Base-by-base conservation (phyloP, 2,329 filamentous ascomycete species). In the Lecanicillium sp. region DNA sequence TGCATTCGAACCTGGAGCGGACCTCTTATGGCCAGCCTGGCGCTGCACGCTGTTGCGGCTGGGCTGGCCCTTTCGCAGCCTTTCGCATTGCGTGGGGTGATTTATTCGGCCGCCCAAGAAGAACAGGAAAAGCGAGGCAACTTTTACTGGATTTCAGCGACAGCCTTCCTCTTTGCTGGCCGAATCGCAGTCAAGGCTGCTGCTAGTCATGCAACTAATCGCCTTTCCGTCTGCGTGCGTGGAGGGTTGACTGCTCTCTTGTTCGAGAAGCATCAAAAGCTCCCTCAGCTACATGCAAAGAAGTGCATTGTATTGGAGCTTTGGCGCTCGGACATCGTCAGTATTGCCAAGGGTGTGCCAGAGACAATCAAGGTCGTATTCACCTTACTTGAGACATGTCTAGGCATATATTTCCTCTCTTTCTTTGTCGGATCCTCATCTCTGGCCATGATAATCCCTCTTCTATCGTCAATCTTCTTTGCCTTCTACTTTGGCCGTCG, bases 261-360 rank as follows among this genome's bases (percentile, higher is more conserved):
- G n/a, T 78, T 74, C 53, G 64, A 67, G n/a, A 71, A 72, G 51
- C 70, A 68, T 0, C 51, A 70, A 4, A 50, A 54, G 2, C 51
- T 69, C 11, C 57, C 59, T n/a, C 53, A 55, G 2, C 54, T 54
- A 3, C 48, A 54, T 2, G 57, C 58, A 5, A 61, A 65, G n/a
- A 63, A 67, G 4, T 20, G 19, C 9, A 6, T 19, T 4, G 29
- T 29, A 11, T 8, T 32, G 11, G 17, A 15, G 4, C 21, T 44
- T 5, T 6, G 33, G 29, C 26, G 29, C 15, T 30, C 29, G 4
- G 41, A 44, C 15, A 17, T 44, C 5, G 12, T 35, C 4, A n/a
- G 14, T 11, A 44, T 44, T 9, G 8, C 29, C 12, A 9, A 8
- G 3, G 27, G 27, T 4, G 24, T 44, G 8, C 8, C 30, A 3